Percentiles rank a stretch among this genome's conserved stretches.
phyloP scores from a whole-genome alignment of 2,329 filamentous ascomycete genomes.

The Nigrospora oryzae region DNA sequence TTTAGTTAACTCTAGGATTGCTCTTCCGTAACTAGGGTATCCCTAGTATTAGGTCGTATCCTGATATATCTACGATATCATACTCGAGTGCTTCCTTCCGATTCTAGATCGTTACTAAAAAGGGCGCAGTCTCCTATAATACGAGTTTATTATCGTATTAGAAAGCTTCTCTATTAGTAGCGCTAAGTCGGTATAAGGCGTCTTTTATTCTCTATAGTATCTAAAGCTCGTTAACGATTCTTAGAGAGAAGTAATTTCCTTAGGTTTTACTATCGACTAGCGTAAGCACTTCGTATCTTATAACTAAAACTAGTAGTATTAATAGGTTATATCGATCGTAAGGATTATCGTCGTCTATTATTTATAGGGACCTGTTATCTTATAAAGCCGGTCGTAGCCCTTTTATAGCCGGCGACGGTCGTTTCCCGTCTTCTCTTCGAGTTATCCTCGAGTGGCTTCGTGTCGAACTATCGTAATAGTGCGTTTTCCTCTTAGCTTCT shows the following conservation, averaged over 20 bases:
- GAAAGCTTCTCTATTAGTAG: neutral
- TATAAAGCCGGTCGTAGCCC: no score
- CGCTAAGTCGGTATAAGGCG: neutral
- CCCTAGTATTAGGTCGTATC: neutral
- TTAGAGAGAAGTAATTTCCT: neutral
- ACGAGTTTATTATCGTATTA: neutral
- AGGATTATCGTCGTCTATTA: no score
- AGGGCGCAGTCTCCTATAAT: neutral
- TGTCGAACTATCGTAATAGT: no score
- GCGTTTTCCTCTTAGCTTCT: no score
- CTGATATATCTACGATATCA: neutral
- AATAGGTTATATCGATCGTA: no score
- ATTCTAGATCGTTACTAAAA: neutral
- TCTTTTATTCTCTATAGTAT: neutral
- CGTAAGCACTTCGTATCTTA: no score
- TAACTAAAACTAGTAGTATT: no score
- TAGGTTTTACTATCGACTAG: neutral
- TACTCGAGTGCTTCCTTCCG: neutral
- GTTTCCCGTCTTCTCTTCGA: no score
- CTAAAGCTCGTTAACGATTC: neutral
- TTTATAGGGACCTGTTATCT: no score
- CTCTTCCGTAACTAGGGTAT: neutral
- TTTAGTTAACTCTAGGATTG: neutral
- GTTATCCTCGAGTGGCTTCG: no score
- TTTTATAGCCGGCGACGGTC: no score